phyloP scores from a whole-genome alignment of 2,329 filamentous ascomycete species.

The Fusarium miscanthi region DNA sequence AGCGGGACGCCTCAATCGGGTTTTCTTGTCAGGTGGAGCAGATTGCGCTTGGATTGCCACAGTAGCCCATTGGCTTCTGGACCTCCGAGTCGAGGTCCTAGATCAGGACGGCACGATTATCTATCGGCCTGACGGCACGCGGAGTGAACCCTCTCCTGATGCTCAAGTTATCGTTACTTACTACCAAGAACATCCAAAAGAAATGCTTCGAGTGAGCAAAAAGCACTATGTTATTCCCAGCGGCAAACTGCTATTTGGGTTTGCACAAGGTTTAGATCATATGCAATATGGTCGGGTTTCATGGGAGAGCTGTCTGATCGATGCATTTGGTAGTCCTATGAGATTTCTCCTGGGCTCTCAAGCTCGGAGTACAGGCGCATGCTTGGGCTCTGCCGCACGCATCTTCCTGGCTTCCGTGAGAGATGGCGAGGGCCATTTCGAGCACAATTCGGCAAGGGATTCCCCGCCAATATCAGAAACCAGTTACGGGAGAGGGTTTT shows the following conservation, averaged over 20 bases:
- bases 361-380: fast-evolving
- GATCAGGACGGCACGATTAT: fast-evolving
- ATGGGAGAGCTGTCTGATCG: not conserved
- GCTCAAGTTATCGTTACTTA: fast-evolving
- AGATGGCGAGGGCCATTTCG: not conserved
- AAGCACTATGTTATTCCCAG: fast-evolving
- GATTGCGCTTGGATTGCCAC: not conserved
- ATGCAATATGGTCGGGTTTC: fast-evolving
- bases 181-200: fast-evolving
- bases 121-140: fast-evolving
- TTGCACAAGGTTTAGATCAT: fast-evolving
- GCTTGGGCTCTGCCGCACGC: fast-evolving
- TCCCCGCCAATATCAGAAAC: too few relatives aligned
- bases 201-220: fast-evolving
- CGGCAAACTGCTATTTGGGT: fast-evolving
- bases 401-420: fast-evolving
- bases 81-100: not conserved
- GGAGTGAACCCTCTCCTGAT: fast-evolving
- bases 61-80: not conserved
- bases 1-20: fast-evolving
- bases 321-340: not conserved
- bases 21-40: fast-evolving
- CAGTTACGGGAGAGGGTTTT: fast-evolving
- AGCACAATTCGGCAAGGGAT: too few relatives aligned
- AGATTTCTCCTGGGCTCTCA: fast-evolving